Conservation (phyloP, 495 filamentous ascomycete genomes). For the Aspergillus taichungensis region DNA sequence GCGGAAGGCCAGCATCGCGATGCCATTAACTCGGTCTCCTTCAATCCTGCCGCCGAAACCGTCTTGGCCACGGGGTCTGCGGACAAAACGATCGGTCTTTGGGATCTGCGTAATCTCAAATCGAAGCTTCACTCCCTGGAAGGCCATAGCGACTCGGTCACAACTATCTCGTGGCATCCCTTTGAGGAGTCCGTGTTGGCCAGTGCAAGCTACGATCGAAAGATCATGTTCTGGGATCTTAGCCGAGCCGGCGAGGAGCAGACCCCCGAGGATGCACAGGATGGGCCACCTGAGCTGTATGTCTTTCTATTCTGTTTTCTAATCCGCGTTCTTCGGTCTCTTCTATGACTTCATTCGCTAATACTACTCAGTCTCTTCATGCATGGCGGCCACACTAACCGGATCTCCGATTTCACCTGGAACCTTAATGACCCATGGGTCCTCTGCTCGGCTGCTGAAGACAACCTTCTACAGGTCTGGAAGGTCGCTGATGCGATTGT, state of each 20-base stretch:
- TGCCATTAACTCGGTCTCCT: slow-evolving; percentile 89
- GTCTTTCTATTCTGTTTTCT: slow-evolving; percentile 21
- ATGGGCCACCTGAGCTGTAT: slow-evolving; percentile 91
- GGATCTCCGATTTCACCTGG: slow-evolving; percentile 94
- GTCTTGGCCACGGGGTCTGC: slow-evolving; percentile 86
- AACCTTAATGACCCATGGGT: slow-evolving; percentile 95
- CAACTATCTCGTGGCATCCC: slow-evolving; percentile 89
- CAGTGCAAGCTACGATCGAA: slow-evolving; percentile 82
- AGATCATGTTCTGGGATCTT: slow-evolving; percentile 95
- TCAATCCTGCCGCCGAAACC: slow-evolving; percentile 81
- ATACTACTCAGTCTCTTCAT: slow-evolving; percentile 66
- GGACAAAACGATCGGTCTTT: slow-evolving; percentile 89
- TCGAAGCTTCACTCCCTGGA: slow-evolving; percentile 77
- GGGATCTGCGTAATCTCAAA: slow-evolving; percentile 87
- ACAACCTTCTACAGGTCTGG: slow-evolving; percentile 96
- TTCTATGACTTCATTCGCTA: slow-evolving; percentile 10
- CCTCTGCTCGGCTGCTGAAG: slow-evolving; percentile 87
- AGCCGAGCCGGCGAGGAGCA: slow-evolving; percentile 89
- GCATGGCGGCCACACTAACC: slow-evolving; percentile 97
- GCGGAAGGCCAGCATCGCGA: slow-evolving; percentile 70
- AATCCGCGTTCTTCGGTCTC: slow-evolving; percentile 9
- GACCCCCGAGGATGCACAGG: slow-evolving; percentile 88
- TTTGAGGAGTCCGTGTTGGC: slow-evolving; percentile 79
- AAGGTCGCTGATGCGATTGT: slow-evolving; percentile 88
- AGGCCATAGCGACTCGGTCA: slow-evolving; percentile 80